A percentile compares a stretch with the other conserved stretches of the same genome.
These are phyloP conservation scores for Straminergon stramineum DNA, from an alignment of 225 moss, liverwort and hornwort species.

Conservation along the genomic window DNA sequence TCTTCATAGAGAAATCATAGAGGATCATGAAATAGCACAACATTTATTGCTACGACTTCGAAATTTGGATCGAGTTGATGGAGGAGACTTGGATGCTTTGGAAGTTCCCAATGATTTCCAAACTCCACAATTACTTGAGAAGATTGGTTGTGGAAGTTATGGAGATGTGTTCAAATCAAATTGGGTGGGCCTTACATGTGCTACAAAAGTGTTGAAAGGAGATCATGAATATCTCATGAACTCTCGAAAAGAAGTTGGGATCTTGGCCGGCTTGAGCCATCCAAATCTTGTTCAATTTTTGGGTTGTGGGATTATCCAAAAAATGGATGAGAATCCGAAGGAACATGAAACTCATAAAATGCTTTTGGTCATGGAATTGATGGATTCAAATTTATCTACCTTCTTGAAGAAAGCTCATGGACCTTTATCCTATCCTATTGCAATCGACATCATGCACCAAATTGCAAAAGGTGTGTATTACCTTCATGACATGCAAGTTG, in stretches of 20 bases:
- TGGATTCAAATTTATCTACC: background rate
- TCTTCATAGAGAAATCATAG: background rate
- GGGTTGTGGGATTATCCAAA: background rate
- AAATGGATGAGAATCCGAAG: background rate
- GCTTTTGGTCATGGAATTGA: background rate
- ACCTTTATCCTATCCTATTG: background rate
- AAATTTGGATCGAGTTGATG: background rate
- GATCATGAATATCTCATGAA: accelerated
- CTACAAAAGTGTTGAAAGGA: background rate
- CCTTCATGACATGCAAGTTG: background rate
- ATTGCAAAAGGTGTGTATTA: background rate
- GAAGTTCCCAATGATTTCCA: background rate
- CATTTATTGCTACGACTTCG: background rate
- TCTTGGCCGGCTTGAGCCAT: background rate
- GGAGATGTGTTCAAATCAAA: background rate
- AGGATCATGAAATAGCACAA: background rate
- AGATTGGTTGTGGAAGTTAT: background rate
- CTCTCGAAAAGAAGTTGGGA: background rate
- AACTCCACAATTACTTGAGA: background rate
- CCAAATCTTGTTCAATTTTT: background rate
- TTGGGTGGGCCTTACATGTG: background rate
- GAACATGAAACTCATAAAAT: accelerated
- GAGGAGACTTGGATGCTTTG: background rate
- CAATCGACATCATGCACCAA: background rate
- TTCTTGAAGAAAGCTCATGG: background rate